Base-by-base conservation (phyloP, 768 basidiomycete species). In the Mycena chlorophos region DNA sequence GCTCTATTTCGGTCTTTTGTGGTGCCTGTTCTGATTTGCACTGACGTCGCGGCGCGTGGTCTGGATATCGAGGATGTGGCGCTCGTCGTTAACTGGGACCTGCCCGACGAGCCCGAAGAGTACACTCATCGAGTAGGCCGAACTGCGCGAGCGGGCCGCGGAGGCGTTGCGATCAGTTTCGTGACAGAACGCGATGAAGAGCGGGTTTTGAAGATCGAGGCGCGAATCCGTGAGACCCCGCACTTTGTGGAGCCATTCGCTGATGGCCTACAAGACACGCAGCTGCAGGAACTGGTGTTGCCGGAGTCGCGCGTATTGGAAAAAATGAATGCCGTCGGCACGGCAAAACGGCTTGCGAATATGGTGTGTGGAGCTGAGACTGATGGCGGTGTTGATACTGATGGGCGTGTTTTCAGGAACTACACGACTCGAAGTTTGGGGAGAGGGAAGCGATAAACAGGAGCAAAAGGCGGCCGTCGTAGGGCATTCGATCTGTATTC, bases 31-130 rank as follows among this genome's bases (percentile, higher is more conserved):
- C 77, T 99, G 46, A 82, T 99, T 43, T 92, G 90, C 27, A 98
- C 96, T 6, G 96, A 98, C 68, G 96, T 99, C 28, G 97, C 93
- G 16, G 89, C 91, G 19, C 86, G 97, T 65, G 97, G 97, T 27
- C 73, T 99, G 55, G 97, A 98, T 73, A 96, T 98, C 53, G 93
- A 93, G 57, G 92, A 95, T 62, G 95, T 99, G 12, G 94, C 91
- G 12, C 85, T 98, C 77, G 93, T 99, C 19, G 79, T 99, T 54
- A 98, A 99, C 61, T 99, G 95, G 94, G 96, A 99, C 70, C 75
- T 98, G 59, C 97, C 97, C 14, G 78, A 80, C 13, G 86, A 88
- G 66, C 80, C 92, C 4, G 96, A 96, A 69, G 95, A 96, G 68
- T 99, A 99, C 67, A 90, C 93, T 1, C 97, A 99, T 74, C 83